Percentiles rank a stretch among this genome's conserved stretches.
phyloP scores from a whole-genome alignment of 2,329 filamentous ascomycete species.

The Hypoxylon sp. region DNA sequence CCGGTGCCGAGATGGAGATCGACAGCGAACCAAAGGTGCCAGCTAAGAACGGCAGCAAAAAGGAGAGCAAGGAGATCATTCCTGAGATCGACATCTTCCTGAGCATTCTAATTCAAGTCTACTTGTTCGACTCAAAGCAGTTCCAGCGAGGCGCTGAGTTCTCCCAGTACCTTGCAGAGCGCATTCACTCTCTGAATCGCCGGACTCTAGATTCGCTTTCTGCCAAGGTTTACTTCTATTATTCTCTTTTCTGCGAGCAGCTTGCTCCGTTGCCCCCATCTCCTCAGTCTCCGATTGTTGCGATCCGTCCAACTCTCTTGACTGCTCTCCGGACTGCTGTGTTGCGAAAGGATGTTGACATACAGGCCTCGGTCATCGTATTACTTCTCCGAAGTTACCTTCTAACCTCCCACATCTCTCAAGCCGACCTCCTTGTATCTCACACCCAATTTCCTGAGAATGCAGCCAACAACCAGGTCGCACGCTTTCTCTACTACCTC shows the following conservation, averaged over 20 bases:
- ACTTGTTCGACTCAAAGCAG: slow-evolving; percentile 88
- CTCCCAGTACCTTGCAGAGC: slow-evolving; percentile 85
- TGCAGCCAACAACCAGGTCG: slow-evolving; percentile 98
- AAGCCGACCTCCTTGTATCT: slow-evolving; percentile 94
- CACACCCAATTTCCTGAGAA: slow-evolving; percentile 96
- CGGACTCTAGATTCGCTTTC: slow-evolving; percentile 94
- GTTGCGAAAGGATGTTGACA: slow-evolving; percentile 95
- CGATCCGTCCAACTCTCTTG: slow-evolving; percentile 87
- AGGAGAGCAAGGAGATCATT: slow-evolving; percentile 80
- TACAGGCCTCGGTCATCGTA: slow-evolving; percentile 96
- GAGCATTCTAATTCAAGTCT: slow-evolving; percentile 87
- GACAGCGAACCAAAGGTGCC: slow-evolving; percentile 71
- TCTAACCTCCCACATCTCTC: slow-evolving; percentile 93
- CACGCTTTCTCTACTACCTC: slow-evolving; percentile 96
- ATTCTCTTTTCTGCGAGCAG: slow-evolving; percentile 94
- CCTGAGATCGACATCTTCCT: slow-evolving; percentile 93
- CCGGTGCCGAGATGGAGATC: slow-evolving; percentile 79
- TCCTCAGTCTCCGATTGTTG: slow-evolving; percentile 86
- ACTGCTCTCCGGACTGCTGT: slow-evolving; percentile 95
- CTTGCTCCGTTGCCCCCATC: slow-evolving; percentile 89
- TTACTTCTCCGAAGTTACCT: slow-evolving; percentile 96
- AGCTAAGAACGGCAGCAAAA: slow-evolving; percentile 71
- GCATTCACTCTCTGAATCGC: slow-evolving; percentile 90
- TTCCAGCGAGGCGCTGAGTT: slow-evolving; percentile 86
- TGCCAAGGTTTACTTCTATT: slow-evolving; percentile 98